Evolutionary conservation across 139 green algal genomes (phyloP).

Genomic region (Eudorina sp.): DNA sequence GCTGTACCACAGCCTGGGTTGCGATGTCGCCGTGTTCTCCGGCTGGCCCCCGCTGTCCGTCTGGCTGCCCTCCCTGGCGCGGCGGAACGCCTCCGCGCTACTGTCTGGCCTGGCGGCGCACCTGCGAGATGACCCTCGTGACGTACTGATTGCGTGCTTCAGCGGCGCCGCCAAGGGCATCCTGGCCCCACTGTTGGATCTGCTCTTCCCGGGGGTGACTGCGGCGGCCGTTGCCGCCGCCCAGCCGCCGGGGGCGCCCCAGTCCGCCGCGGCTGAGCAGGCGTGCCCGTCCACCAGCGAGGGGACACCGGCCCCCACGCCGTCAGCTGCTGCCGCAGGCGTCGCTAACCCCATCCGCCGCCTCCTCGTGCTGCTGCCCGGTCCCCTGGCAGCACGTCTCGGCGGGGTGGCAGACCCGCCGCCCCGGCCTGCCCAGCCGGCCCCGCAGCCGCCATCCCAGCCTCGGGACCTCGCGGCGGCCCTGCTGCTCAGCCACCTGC

Average conservation of each 20-base stretch:
- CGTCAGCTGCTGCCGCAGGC: neutral
- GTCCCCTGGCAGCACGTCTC: neutral
- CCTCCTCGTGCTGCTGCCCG: neutral
- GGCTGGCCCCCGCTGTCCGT: constrained; percentile 30
- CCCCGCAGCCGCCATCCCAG: neutral
- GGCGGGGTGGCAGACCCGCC: neutral
- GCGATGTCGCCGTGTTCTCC: constrained; percentile 34
- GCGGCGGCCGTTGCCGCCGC: neutral
- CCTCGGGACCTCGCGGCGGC: neutral
- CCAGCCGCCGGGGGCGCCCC: neutral
- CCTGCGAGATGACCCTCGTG: neutral
- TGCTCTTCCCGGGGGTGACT: neutral
- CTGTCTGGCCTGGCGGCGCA: constrained; percentile 1
- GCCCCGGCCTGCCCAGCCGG: neutral
- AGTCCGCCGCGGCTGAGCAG: neutral
- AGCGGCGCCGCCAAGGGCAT: constrained; percentile 44
- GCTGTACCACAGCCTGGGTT: constrained; percentile 35
- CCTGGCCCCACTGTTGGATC: constrained; percentile 1
- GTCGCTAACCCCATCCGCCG: neutral
- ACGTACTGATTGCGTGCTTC: neutral
- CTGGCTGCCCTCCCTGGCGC: constrained; percentile 8
- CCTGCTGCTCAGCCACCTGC: neutral
- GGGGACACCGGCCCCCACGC: neutral
- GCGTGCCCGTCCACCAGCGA: too few relatives aligned
- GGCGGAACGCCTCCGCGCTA: neutral